Percentiles rank a stretch among this genome's conserved stretches.
These are phyloP conservation scores for Colletotrichum navitas DNA, from an alignment of 2,329 filamentous ascomycete species.

Conservation along the genomic window DNA sequence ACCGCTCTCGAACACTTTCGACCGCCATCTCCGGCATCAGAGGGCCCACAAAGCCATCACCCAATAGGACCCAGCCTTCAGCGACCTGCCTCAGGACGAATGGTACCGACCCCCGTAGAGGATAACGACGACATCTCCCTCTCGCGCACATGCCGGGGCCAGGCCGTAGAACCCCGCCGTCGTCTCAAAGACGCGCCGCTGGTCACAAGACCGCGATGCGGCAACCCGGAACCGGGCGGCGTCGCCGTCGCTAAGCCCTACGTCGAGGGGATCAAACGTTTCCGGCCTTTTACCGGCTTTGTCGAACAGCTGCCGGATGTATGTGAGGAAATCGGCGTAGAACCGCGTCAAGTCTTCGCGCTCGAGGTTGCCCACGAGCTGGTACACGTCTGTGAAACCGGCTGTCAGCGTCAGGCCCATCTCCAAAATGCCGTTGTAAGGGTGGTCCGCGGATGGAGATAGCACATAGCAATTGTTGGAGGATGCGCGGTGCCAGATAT, in stretches of 20 bases:
- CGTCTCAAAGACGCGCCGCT: too few relatives aligned
- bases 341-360: too few relatives aligned
- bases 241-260: too few relatives aligned
- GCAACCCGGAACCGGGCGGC: too few relatives aligned
- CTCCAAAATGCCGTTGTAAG: neutral
- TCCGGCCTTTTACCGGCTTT: too few relatives aligned
- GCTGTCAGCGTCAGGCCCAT: conserved; percentile 20
- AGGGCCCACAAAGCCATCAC: conserved; percentile 15
- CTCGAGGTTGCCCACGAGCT: neutral
- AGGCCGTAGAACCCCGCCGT: too few relatives aligned
- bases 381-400: conserved; percentile 16
- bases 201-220: too few relatives aligned
- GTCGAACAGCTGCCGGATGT: too few relatives aligned
- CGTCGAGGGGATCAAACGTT: too few relatives aligned
- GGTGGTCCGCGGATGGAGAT: neutral
- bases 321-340: too few relatives aligned
- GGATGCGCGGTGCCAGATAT: conserved; percentile 13
- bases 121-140: conserved; percentile 13
- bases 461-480: conserved; percentile 7
- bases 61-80: conserved; percentile 13
- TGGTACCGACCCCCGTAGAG: neutral
- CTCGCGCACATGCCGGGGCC: neutral
- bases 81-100: conserved; percentile 17
- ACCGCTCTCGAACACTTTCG: neutral
- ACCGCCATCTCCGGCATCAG: conserved; percentile 23